Base-by-base conservation (phyloP, 306 rosid species). In the Inga laurina region DNA sequence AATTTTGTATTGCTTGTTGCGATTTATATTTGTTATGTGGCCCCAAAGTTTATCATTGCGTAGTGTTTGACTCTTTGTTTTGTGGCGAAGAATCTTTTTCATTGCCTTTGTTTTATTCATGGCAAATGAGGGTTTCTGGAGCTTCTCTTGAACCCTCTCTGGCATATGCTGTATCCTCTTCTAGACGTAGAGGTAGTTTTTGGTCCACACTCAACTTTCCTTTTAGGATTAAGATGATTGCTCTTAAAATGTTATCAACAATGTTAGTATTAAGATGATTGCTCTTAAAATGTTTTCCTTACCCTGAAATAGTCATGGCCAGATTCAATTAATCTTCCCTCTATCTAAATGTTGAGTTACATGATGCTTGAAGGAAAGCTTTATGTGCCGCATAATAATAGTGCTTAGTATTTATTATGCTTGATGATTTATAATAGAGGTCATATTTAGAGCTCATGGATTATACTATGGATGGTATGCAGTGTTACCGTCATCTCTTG, bases 101-200 rank as follows among this genome's bases (percentile, higher is more conserved):
- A 65, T 46, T 16, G 67, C 73, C 79, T 48, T 34, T 77, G 72
- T 72, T 37, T 76, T 71, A 68, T 68, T 83, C 45, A 35, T 35
- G 68, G 67, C 12, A 34, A 18, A 54, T 21, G 66, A 34, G 68
- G 49, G 10, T 75, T 1, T 37, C 49, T 4, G 21, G 35, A 35
- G 32, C 56, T 71, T 74, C 65, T 12, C 10, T 74, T 10, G 22
- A 14, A 49, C 16, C 30, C 44, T 49, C 3, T 48, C 7, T 37
- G 64, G 59, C 76, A 72, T 24, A 46, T 72, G 59, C 37, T 5
- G 37, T 24, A 46, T 22, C 34, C 75, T 71, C 75, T 43, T n/a
- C 75, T 16, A 72, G 76, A 11, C 22, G 37, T 16, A 72, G 56
- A 22, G 35, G 34, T 22, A 22, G 21, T 45, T 45, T 72, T 44